These are phyloP conservation scores for Epichloe elymi DNA, from an alignment of 2,329 filamentous ascomycete species.

Conservation along the genomic window DNA sequence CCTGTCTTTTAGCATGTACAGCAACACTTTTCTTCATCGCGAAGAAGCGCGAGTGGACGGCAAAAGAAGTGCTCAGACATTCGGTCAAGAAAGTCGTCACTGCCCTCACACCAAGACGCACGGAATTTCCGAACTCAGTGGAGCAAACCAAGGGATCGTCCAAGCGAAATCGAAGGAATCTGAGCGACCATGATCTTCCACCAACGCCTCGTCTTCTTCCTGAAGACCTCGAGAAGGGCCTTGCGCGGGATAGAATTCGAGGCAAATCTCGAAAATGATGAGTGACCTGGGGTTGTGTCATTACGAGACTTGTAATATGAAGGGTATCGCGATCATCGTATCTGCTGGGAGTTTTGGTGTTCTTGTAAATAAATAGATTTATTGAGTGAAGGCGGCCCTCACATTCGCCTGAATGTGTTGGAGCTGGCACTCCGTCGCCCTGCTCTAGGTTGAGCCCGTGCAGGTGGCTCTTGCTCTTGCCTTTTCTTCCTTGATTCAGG, in stretches of 20 bases:
- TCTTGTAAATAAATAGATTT: slow-evolving; percentile 8
- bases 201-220: slow-evolving; percentile 42
- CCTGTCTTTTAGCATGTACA: slow-evolving; percentile 39
- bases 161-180: slow-evolving; percentile 27
- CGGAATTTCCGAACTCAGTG: slow-evolving; percentile 46
- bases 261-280: slow-evolving; percentile 16
- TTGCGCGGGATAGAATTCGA: slow-evolving; percentile 25
- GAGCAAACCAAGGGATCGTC: slow-evolving; percentile 26
- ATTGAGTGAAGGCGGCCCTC: not conserved
- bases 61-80: slow-evolving; percentile 56
- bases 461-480: slow-evolving; percentile 20
- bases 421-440: slow-evolving; percentile 59
- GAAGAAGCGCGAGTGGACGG: slow-evolving; percentile 75
- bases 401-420: slow-evolving; percentile 61
- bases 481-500: slow-evolving; percentile 44
- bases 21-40: slow-evolving; percentile 63
- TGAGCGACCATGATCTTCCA: slow-evolving; percentile 39
- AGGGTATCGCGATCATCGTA: not conserved
- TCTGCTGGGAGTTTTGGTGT: slow-evolving; percentile 1
- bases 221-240: slow-evolving; percentile 47
- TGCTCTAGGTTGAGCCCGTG: slow-evolving; percentile 20
- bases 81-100: slow-evolving; percentile 51
- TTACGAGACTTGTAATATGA: not conserved
- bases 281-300: not conserved
- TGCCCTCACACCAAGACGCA: slow-evolving; percentile 47